These are phyloP conservation scores for Cystofilobasidium ferigula DNA, from an alignment of 768 basidiomycete species.

Conservation along the genomic window DNA sequence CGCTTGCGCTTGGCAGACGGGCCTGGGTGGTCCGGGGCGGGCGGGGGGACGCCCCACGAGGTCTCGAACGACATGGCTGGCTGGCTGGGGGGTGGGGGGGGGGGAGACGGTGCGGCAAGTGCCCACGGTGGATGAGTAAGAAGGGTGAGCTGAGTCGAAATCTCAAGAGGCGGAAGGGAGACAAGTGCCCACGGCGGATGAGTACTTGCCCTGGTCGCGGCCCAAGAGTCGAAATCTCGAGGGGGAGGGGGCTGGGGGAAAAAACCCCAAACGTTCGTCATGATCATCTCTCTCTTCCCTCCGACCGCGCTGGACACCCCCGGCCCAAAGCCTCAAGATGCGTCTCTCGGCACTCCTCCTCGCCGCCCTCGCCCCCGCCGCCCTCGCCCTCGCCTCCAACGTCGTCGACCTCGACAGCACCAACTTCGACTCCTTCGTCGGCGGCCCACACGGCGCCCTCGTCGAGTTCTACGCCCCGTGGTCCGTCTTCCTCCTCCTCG, in stretches of 20 bases:
- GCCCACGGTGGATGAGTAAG: not conserved
- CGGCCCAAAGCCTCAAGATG: not conserved
- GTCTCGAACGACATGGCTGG: constrained; percentile 23
- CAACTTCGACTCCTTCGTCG: constrained; percentile 57
- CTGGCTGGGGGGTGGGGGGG: not conserved
- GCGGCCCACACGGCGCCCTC: constrained; percentile 9
- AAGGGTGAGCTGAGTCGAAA: too few species aligned
- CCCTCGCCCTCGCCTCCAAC: constrained; percentile 54
- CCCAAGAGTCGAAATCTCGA: too few species aligned
- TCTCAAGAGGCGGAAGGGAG: too few species aligned
- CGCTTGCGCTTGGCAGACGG: constrained; percentile 16
- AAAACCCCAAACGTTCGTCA: not conserved
- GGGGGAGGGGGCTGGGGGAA: too few species aligned
- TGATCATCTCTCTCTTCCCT: not conserved
- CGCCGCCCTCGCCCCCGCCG: constrained; percentile 44
- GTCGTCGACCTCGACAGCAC: constrained; percentile 65
- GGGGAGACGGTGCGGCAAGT: not conserved
- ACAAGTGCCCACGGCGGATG: too few species aligned
- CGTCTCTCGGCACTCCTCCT: not conserved
- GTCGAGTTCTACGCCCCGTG: constrained; percentile 16
- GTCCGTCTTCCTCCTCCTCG: not conserved
- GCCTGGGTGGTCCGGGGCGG: constrained; percentile 4
- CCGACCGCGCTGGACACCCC: not conserved
- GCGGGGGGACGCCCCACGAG: constrained; percentile 17
- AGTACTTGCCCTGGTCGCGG: too few species aligned